Percentiles rank a stretch among this genome's conserved stretches.
Evolutionary conservation across 768 basidiomycete genomes (phyloP).

Genomic region (Leccinellum luteum): DNA sequence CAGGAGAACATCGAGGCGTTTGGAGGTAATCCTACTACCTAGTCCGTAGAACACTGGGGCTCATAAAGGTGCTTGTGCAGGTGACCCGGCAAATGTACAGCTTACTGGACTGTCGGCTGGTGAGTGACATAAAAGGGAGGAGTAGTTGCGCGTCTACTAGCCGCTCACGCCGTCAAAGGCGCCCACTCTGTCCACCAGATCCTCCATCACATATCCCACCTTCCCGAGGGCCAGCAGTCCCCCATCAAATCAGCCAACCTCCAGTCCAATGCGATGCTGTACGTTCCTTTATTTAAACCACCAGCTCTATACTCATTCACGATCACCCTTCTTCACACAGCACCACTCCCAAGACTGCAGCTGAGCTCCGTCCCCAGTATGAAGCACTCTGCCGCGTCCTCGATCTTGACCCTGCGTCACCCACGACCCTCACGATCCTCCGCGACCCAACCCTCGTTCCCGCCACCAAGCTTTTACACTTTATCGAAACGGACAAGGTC

Average conservation of each 20-base stretch:
- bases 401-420: slow-evolving; percentile 49
- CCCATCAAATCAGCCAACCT: slow-evolving; percentile 67
- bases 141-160: background rate
- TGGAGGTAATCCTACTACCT: slow-evolving; percentile 47
- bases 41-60: background rate
- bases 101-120: slow-evolving; percentile 74
- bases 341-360: slow-evolving; percentile 56
- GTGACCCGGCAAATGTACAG: slow-evolving; percentile 58
- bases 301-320: background rate
- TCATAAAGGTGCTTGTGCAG: slow-evolving; percentile 32
- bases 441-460: slow-evolving; percentile 48
- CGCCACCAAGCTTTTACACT: slow-evolving; percentile 47
- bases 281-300: slow-evolving; percentile 18
- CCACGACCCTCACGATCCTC: slow-evolving; percentile 49
- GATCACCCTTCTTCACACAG: slow-evolving; percentile 26
- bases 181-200: slow-evolving; percentile 76
- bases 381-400: slow-evolving; percentile 57
- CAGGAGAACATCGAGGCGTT: slow-evolving; percentile 63
- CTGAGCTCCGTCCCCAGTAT: slow-evolving; percentile 61
- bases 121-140: slow-evolving; percentile 22
- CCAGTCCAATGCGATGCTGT: slow-evolving; percentile 77
- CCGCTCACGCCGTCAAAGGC: slow-evolving; percentile 36
- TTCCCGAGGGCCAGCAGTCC: slow-evolving; percentile 52
- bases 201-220: slow-evolving; percentile 63
- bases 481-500: slow-evolving; percentile 56